Evolutionary conservation across 768 basidiomycete genomes (phyloP), one percentile per base, ranked within the genome.

Genomic region (Trametes sanguinea): DNA sequence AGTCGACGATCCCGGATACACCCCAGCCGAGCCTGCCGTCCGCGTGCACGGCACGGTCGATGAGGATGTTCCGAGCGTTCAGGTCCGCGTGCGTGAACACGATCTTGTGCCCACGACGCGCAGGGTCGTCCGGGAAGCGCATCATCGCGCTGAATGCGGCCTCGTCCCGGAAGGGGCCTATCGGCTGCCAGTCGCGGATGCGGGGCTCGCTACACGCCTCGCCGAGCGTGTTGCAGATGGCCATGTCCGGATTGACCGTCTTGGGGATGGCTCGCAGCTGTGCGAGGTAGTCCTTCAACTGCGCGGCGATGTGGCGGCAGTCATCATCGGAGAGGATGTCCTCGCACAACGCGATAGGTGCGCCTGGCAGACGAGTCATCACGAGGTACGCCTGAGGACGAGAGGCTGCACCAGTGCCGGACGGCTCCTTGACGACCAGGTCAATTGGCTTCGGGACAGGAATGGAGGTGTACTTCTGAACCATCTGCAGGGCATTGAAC

Each of bases 11-110:
- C 2, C 57, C 68, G 4, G 52, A 44, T 22, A 71, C 51, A 7
- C 39, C 48, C 30, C 65, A 57, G 17, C 47, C 50, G 14, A 16
- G 14, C 1, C 33, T 45, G 22, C 59, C 61, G 13, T 63, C 65
- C 45, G 47, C 6, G 3, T 10, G 27, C 3, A 8, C 29, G 6
- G 10, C 6, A 30, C 47, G 47, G 29, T 48, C 29, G 2, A 69
- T 46, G 11, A 71, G 37, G 52, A 71, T 65, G 52, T 71, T 72
- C 11, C 62, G 59, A 7, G 67, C 67, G 13, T 60, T 60, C 35
- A 72, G 57, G 47, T 72, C 68, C 9, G 27, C 64, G 56, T 67
- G 71, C 13, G 68, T 68, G 54, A 71, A 68, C 16, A 42, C 27
- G 27, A 60, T 60, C 29, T 43, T 42, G 44, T 60, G 59, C 9